Percentiles rank a stretch among this genome's conserved stretches.
phyloP scores from a whole-genome alignment of 179 eudicot genomes.

The Dionaea muscipula region DNA sequence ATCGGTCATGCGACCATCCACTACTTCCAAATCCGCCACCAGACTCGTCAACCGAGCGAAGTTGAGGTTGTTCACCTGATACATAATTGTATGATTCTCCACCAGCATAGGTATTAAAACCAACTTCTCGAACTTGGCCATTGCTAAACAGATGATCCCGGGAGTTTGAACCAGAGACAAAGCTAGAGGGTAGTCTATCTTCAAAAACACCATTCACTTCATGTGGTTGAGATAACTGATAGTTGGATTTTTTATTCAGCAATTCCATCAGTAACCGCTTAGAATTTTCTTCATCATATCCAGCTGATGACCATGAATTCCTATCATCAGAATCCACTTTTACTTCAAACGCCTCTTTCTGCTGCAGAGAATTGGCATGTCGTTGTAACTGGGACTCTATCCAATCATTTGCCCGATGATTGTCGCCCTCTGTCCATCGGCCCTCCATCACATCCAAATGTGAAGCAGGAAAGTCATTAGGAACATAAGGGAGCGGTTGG shows the following conservation, averaged over 20 bases:
- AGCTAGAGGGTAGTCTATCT: conserved; percentile 29
- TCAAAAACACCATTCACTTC: conserved; percentile 29
- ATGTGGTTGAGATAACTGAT: conserved; percentile 26
- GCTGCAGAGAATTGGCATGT: conserved; percentile 49
- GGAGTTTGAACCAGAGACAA: conserved; percentile 32
- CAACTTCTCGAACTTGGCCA: conserved; percentile 33
- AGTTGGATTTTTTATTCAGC: conserved; percentile 59
- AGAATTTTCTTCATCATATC: conserved; percentile 56
- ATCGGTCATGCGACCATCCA: conserved; percentile 34
- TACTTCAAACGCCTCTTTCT: conserved; percentile 45
- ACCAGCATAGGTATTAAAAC: conserved; percentile 22
- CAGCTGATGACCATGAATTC: conserved; percentile 51
- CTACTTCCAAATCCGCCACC: conserved; percentile 22
- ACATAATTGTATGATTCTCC: conserved; percentile 36
- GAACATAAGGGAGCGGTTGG: conserved; percentile 25
- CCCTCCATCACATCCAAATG: conserved; percentile 39
- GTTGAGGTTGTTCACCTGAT: conserved; percentile 34
- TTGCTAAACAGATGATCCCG: conserved; percentile 31
- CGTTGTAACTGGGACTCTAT: conserved; percentile 52
- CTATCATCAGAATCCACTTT: conserved; percentile 34
- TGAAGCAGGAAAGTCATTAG: conserved; percentile 39
- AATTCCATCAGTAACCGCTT: conserved; percentile 80
- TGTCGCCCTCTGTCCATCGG: conserved; percentile 49
- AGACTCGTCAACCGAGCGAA: conserved; percentile 23
- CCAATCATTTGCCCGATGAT: conserved; percentile 50